Evolutionary conservation across 495 filamentous ascomycete genomes (phyloP), one percentile per base, ranked within the genome.

Genomic region (Penicillium paradoxum): DNA sequence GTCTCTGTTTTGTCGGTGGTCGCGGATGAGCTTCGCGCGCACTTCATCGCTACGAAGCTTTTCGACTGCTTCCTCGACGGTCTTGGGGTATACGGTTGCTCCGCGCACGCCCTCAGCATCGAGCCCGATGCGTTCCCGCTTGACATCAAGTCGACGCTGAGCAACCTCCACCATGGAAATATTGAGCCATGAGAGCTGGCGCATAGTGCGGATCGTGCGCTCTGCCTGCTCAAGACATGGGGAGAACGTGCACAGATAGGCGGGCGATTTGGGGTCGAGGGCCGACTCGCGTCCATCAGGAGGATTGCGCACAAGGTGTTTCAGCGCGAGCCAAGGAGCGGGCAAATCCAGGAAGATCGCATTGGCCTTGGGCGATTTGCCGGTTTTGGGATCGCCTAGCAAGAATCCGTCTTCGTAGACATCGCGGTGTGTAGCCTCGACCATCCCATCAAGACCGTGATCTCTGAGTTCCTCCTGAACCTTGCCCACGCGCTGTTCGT

Each of bases 171-270:
- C 85, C 90, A 96, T 96, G 37, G 85, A 81, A 59, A 97, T 91
- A 38, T 89, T 82, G n/a, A 91, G 75, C 95, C 93, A 98, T 51
- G 86, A 87, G 3, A 88, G 72, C 25, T 83, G 76, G 36, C 91
- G 86, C 63, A 98, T 79, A 1, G 79, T 75, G 37, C 86, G 82
- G 45, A 96, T 82, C 0, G 95, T 97, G 33, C 82, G 79, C 27
- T 86, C 86, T 8, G 91, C 91, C 68, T 98, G 93, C 70, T 98
- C 93, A 60, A 98, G 91, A 67, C 93, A 98, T 0, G 93, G 93
- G 7, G 86, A 91, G 73, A 98, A 98, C 2, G 91, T 92, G 70
- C 93, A 98, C 54, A 98, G 73, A 54, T 90, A 78, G 17, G 82
- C 80, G 2, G 88, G 71, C 24, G 78, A 71, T 5, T 73, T 73